Evolutionary conservation across 441 rosid species (phyloP), one percentile per base, ranked within the genome.

Genomic region (Jatropha podagrica): DNA sequence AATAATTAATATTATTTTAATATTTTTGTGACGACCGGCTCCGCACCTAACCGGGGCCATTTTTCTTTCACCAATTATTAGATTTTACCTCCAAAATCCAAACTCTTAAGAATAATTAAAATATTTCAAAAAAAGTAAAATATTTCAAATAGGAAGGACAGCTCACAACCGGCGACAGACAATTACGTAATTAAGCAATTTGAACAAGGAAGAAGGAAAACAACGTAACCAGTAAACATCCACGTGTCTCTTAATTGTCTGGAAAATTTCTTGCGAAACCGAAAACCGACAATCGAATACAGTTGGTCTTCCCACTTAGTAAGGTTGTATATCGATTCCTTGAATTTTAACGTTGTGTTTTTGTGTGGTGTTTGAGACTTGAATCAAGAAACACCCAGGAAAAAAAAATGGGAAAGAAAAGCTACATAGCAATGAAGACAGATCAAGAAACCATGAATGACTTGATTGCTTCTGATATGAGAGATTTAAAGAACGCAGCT

Each of bases 351-450:
- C 32, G 32, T 32, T 32, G 32, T 32, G 32, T 32, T 32, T 23
- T 32, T 32, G 32, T 32, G 32, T 32, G 32, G 32, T 3, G 55
- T 5, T 48, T 48, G 14, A 4, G 20, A 0, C 18, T 55, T 51
- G 10, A 10, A 3, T 61, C 41, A 9, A 44, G 23, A 27, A 26
- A 42, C 46, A 0, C 9, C 46, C 46, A 42, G 46, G 4, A 15
- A 13, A 9, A 37, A 37, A 15, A 71, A 26, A 90, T 89, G 94
- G 91, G 88, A 72, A 90, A 91, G 82, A 62, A 60, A 71, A 86
- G 87, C 49, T 83, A 87, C 71, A 59, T 89, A 76, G 88, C 88
- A 40, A 89, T 93, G 94, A 93, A 83, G 80, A 87, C 85, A 15
- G 91, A 84, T 67, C 80, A 64, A 32, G 76, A 52, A 69, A 82